These are phyloP conservation scores for Fraxinus excelsior DNA, from an alignment of 257 asterid species.

Conservation along the genomic window DNA sequence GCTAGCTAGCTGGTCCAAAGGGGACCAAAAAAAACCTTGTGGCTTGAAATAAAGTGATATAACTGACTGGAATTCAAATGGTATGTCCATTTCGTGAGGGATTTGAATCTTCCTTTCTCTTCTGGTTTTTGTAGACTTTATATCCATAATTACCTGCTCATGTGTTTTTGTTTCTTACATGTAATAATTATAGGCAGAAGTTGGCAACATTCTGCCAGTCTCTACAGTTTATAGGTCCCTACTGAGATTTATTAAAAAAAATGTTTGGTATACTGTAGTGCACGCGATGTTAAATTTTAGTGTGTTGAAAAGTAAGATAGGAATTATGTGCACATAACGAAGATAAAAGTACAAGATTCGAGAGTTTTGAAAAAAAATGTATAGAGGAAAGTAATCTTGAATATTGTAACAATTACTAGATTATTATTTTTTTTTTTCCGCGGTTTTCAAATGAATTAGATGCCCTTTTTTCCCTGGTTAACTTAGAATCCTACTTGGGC, in stretches of 20 bases:
- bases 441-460: too few relatives aligned
- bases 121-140: slow-evolving; percentile 26
- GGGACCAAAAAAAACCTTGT: slow-evolving; percentile 17
- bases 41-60: slow-evolving; percentile 24
- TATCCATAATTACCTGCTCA: slow-evolving; percentile 30
- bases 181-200: background rate
- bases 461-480: too few relatives aligned
- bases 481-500: too few relatives aligned
- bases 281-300: too few relatives aligned
- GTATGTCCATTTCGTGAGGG: slow-evolving; percentile 33
- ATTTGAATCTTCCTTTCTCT: slow-evolving; percentile 22
- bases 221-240: background rate
- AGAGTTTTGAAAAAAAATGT: too few relatives aligned
- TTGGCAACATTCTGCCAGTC: background rate
- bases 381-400: too few relatives aligned
- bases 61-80: slow-evolving; percentile 11
- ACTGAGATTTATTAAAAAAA: background rate
- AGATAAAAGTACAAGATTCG: too few relatives aligned
- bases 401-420: too few relatives aligned
- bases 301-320: too few relatives aligned
- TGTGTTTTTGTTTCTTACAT: background rate
- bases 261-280: background rate
- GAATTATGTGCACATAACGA: too few relatives aligned
- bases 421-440: too few relatives aligned
- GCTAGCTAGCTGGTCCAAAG: slow-evolving; percentile 30